Evolutionary conservation across 805 yeast genomes (phyloP).

Genomic region (Candida tibetensis): DNA sequence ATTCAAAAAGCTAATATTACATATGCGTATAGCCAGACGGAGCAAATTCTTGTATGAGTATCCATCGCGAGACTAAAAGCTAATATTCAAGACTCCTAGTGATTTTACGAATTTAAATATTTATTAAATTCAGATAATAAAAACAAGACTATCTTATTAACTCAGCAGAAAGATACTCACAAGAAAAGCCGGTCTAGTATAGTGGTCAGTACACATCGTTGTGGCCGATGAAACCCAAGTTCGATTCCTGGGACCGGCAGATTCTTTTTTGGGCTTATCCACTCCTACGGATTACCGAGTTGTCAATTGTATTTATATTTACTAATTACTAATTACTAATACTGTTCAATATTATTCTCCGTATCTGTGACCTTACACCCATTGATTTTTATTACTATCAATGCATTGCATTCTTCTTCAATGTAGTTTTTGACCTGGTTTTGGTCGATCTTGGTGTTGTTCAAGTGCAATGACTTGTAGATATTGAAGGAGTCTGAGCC

Average conservation of each 20-base stretch:
- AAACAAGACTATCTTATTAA: too few relatives aligned
- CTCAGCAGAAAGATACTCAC: too few relatives aligned
- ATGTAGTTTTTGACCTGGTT: slow-evolving; percentile 53
- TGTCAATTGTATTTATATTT: neutral
- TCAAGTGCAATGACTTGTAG: slow-evolving; percentile 60
- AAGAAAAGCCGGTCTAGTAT: slow-evolving; percentile 14
- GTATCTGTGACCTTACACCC: slow-evolving; percentile 79
- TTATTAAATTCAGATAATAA: too few relatives aligned
- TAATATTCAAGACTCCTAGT: too few relatives aligned
- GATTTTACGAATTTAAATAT: too few relatives aligned
- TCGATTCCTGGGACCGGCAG: slow-evolving; percentile 19
- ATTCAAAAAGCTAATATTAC: too few relatives aligned
- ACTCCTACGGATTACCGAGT: neutral
- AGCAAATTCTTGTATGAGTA: too few relatives aligned
- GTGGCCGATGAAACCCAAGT: slow-evolving; percentile 19
- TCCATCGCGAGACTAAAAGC: too few relatives aligned
- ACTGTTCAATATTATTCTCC: slow-evolving; percentile 53
- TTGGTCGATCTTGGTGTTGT: slow-evolving; percentile 66
- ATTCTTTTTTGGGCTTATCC: slow-evolving; percentile 1
- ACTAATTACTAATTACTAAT: slow-evolving; percentile 13
- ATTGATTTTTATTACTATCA: slow-evolving; percentile 62
- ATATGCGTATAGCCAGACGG: too few relatives aligned
- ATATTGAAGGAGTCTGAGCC: slow-evolving; percentile 43
- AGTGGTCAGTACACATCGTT: slow-evolving; percentile 18
- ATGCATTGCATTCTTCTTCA: slow-evolving; percentile 57